Evolutionary conservation across 495 filamentous ascomycete genomes (phyloP), one percentile per base, ranked within the genome.

Genomic region (Trichoderma gamsii): DNA sequence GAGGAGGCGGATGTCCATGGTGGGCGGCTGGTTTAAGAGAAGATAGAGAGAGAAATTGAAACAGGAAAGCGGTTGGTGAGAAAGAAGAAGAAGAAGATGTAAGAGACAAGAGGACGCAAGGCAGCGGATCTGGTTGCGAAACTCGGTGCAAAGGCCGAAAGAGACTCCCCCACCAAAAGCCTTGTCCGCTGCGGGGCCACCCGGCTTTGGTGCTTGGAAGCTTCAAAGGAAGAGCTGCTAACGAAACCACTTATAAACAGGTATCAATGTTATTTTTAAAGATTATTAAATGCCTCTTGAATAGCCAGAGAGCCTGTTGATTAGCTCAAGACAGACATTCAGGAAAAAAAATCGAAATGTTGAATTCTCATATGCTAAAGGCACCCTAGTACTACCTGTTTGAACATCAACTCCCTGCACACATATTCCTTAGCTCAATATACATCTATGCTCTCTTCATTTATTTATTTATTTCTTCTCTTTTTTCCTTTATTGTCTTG

Each of bases 1-100:
- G 69, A 94, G 84, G 52, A 90, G 79, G 52, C 91, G 87, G 77
- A 94, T 92, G 77, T 94, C 91, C 91, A 94, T 94, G 23, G 23
- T 61, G 56, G 23, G 16, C 18, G 49, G 7, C n/a, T 23, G n/a
- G 25, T 52, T 18, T 4, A 23, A 29, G 4, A 29, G 29, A 29
- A 29, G 4, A 29, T 4, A 23, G 21, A 25, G 51, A 25, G 21
- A 25, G 8, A 2, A 25, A 7, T 16, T 56, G 4, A 11, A 49
- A 16, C n/a, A n/a, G 44, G 6, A 16, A 16, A 27, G 21, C 12
- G 16, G 51, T 11, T 11, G 21, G 18, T 25, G 51, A 46, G 12
- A 3, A 1, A 46, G 43, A 18, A 11, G 12, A 23, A n/a, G 49
- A 23, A 9, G 8, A 9, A 21, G 49, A 52, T 9, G 49, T 16